Evolutionary conservation across 495 filamentous ascomycete species (phyloP), one percentile per base, ranked within the genome.

Genomic region (Cercophora sp.): DNA sequence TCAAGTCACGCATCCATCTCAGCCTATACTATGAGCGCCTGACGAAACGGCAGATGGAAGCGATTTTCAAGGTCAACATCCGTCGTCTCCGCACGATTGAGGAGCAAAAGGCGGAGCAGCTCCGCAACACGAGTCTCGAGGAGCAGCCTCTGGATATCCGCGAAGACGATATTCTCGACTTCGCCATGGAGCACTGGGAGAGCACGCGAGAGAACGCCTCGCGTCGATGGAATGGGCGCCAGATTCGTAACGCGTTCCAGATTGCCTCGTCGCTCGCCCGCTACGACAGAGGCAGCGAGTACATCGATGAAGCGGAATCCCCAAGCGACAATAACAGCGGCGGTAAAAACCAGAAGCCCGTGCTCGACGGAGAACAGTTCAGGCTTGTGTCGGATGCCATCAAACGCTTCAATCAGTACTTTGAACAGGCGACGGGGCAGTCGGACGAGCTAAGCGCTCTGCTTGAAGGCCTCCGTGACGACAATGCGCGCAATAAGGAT

Each of bases 51-150:
- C 90, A 90, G 40, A 88, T 85, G 68, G 81, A 81, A 47, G 82
- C 79, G 52, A 85, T 95, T 29, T 95, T 90, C 86, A 85, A 81
- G 68, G 81, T 87, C 70, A 92, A 94, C 60, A 68, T 81, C 29
- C 78, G 83, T 47, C 58, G 60, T 58, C 62, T 71, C 35, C 52
- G 67, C 64, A 76, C 76, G 15, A 77, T 80, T 58, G 83, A 85
- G 57, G 75, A 78, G 1, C 68, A 85, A 64, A 58, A 65, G 23
- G 8, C 25, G 4, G 16, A 25, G 29, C 29, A 18, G 5, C 26
- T 29, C 23, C 8, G 22, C 18, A 16, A 24, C 23, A 39, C 13
- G 8, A 26, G 1, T n/a, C 9, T 56, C 13, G 56, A 57, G 52
- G 67, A 68, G 47, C 56, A 55, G 15, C 19, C 51, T 10, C 61